Conservation (phyloP, 1,284 basidiomycete species). For the Exobasidium cylindrosporum region DNA sequence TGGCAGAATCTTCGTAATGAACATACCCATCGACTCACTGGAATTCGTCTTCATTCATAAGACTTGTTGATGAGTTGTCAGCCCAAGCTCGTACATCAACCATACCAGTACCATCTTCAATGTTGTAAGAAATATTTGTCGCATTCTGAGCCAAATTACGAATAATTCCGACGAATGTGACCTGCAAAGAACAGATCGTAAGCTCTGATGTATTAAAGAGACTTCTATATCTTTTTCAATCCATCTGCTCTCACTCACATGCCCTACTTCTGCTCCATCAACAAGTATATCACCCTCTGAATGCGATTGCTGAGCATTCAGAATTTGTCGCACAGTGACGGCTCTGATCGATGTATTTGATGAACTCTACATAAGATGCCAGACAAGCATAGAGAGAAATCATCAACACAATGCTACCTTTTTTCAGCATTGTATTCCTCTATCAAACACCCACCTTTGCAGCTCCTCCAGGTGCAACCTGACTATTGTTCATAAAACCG, state of each 20-base stretch:
- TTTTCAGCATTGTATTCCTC: not conserved
- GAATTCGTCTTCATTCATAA: slow-evolving; percentile 43
- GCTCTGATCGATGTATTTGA: slow-evolving; percentile 65
- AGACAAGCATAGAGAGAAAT: not conserved
- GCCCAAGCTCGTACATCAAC: slow-evolving; percentile 88
- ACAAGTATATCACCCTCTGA: slow-evolving; percentile 83
- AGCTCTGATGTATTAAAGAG: no score
- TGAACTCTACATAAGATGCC: slow-evolving; percentile 20
- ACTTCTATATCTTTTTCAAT: no score
- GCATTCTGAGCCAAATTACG: slow-evolving; percentile 68
- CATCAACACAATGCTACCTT: slow-evolving; percentile 10
- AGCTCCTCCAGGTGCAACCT: not conserved
- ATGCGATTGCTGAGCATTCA: slow-evolving; percentile 74
- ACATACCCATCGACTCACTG: no score
- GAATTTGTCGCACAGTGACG: slow-evolving; percentile 77
- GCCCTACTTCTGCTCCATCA: slow-evolving; percentile 75
- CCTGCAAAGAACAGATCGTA: slow-evolving; percentile 38
- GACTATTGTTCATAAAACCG: slow-evolving; percentile 32
- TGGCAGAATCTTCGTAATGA: no score
- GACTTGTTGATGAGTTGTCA: slow-evolving; percentile 65
- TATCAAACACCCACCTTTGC: not conserved
- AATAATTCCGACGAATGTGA: slow-evolving; percentile 75
- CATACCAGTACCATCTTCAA: slow-evolving; percentile 85
- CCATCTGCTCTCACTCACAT: no score
- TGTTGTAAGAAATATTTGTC: slow-evolving; percentile 75